Percentiles rank a stretch among this genome's conserved stretches.
These are phyloP conservation scores for Aspergillus sclerotioniger DNA, from an alignment of 495 filamentous ascomycete genomes.

Conservation along the genomic window DNA sequence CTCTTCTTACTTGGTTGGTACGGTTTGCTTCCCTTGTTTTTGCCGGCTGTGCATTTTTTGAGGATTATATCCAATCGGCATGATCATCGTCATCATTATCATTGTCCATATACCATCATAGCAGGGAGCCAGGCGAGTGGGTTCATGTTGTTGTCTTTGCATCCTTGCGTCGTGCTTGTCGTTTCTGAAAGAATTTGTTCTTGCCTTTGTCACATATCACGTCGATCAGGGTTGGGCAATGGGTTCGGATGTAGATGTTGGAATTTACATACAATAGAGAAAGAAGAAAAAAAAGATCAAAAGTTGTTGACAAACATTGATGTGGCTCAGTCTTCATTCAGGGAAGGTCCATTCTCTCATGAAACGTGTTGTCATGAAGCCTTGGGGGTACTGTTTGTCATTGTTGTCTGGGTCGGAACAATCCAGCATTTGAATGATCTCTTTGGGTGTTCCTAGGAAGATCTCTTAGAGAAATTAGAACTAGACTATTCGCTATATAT, in stretches of 20 bases:
- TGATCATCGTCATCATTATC: slow-evolving; percentile 24
- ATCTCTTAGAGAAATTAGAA: no score
- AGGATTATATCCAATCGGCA: slow-evolving; percentile 24
- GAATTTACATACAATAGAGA: slow-evolving; percentile 24
- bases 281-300: slow-evolving; percentile 12
- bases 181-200: slow-evolving; percentile 13
- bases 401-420: no score
- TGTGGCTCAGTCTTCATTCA: no score
- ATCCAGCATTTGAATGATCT: no score
- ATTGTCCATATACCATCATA: slow-evolving; percentile 32
- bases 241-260: slow-evolving; percentile 23
- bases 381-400: no score
- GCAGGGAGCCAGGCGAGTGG: slow-evolving; percentile 33
- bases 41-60: slow-evolving; percentile 18
- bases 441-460: no score
- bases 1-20: slow-evolving; percentile 3
- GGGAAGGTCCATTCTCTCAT: no score
- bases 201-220: slow-evolving; percentile 20
- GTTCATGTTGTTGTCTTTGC: slow-evolving; percentile 14
- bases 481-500: no score
- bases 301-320: background rate
- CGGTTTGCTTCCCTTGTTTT: slow-evolving; percentile 10
- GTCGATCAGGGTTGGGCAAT: slow-evolving; percentile 15
- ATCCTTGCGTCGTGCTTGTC: slow-evolving; percentile 15
- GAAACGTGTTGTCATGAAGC: no score